Conservation (phyloP, 768 basidiomycete genomes). For the Clavulina sp. region DNA sequence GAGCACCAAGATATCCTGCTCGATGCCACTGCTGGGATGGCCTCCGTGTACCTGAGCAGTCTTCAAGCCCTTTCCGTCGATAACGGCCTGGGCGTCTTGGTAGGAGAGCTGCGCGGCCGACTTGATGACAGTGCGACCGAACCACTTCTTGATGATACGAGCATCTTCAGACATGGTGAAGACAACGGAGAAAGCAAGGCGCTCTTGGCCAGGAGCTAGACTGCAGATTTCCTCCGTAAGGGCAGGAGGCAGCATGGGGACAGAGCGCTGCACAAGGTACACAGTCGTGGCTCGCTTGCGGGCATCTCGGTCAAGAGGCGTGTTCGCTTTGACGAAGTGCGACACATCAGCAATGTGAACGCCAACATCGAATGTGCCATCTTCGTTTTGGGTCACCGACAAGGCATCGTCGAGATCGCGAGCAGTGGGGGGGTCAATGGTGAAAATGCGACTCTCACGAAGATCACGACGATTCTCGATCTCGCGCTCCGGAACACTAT, state of each 20-base stretch:
- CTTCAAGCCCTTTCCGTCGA: slow-evolving; percentile 45
- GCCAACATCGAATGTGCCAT: slow-evolving; percentile 83
- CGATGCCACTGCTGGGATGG: slow-evolving; percentile 42
- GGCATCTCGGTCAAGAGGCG: slow-evolving; percentile 95
- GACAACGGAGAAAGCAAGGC: slow-evolving; percentile 77
- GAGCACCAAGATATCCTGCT: slow-evolving; percentile 57
- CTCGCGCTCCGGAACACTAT: slow-evolving; percentile 76
- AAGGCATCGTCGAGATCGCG: slow-evolving; percentile 93
- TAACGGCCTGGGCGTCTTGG: slow-evolving; percentile 57
- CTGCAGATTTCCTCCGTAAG: slow-evolving; percentile 88
- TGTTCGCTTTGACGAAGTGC: slow-evolving; percentile 86
- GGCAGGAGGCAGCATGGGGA: slow-evolving; percentile 93
- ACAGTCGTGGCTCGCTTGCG: slow-evolving; percentile 94
- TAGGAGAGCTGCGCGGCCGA: slow-evolving; percentile 81
- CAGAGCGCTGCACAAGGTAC: slow-evolving; percentile 87
- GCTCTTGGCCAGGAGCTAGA: slow-evolving; percentile 71
- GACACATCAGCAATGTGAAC: slow-evolving; percentile 97
- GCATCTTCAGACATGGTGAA: slow-evolving; percentile 77
- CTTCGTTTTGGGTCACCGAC: slow-evolving; percentile 74
- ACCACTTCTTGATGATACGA: slow-evolving; percentile 73
- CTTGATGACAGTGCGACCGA: slow-evolving; percentile 86
- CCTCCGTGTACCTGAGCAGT: slow-evolving; percentile 33
- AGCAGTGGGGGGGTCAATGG: slow-evolving; percentile 78
- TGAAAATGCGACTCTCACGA: slow-evolving; percentile 71
- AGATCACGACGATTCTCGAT: slow-evolving; percentile 77